These are phyloP conservation scores for Datisca glomerata DNA, from an alignment of 306 rosid genomes.

Conservation along the genomic window DNA sequence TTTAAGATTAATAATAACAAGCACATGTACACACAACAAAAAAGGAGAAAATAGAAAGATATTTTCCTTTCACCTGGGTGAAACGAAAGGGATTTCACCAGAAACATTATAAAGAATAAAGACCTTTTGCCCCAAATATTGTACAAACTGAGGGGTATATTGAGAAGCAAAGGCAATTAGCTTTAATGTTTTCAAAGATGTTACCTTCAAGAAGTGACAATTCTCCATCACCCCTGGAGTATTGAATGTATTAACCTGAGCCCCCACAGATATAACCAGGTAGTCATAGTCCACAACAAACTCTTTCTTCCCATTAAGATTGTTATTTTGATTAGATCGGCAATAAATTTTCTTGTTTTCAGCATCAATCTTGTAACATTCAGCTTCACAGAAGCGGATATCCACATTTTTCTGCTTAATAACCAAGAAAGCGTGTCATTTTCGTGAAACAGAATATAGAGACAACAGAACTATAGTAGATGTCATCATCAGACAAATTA, in stretches of 20 bases:
- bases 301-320: conserved; percentile 52
- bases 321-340: conserved; percentile 37
- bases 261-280: conserved; percentile 69
- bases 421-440: conserved; percentile 6
- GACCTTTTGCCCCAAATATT: background rate
- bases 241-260: conserved; percentile 88
- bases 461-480: too few relatives aligned
- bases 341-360: conserved; percentile 69
- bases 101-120: background rate
- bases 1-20: background rate
- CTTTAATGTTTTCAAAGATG: conserved; percentile 3
- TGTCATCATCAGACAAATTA: too few relatives aligned
- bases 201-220: conserved; percentile 92
- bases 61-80: background rate
- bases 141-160: background rate
- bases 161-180: background rate
- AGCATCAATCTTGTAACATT: conserved; percentile 85
- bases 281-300: conserved; percentile 71
- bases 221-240: conserved; percentile 93
- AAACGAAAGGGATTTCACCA: background rate
- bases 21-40: background rate
- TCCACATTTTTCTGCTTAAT: conserved; percentile 52
- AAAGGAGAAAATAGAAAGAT: too few relatives aligned
- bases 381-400: conserved; percentile 63
- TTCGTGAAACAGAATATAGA: too few relatives aligned